Conservation (phyloP, 176 grass and related monocot genomes). For the Chloris gayana region DNA sequence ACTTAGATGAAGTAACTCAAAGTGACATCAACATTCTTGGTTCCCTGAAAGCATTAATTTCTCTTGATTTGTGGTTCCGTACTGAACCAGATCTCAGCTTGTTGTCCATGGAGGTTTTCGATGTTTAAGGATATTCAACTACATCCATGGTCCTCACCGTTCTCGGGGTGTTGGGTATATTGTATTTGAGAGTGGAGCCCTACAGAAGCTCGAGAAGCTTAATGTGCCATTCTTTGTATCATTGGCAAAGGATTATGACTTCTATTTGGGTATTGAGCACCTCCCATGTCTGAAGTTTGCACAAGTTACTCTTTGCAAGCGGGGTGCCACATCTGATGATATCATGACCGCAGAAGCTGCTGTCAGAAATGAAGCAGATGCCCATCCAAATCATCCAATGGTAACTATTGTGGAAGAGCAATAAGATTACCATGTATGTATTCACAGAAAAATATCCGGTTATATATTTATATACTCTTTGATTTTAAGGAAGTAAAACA, state of each 20-base stretch:
- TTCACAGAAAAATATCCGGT: no score
- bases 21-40: neutral
- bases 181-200: neutral
- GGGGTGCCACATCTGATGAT: neutral
- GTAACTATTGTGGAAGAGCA: no score
- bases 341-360: no score
- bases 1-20: neutral
- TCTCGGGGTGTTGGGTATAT: neutral
- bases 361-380: no score
- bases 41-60: neutral
- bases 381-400: no score
- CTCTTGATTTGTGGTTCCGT: neutral
- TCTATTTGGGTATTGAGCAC: conserved; percentile 13
- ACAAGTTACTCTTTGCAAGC: fast-evolving
- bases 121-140: neutral
- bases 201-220: conserved; percentile 1
- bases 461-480: no score
- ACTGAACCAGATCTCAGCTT: neutral
- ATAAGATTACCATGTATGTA: no score
- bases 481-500: no score
- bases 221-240: neutral
- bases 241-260: neutral
- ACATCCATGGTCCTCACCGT: neutral
- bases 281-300: neutral
- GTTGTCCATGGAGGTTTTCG: neutral